phyloP scores from a whole-genome alignment of 2,329 filamentous ascomycete genomes.

The Penicillium nordicum region DNA sequence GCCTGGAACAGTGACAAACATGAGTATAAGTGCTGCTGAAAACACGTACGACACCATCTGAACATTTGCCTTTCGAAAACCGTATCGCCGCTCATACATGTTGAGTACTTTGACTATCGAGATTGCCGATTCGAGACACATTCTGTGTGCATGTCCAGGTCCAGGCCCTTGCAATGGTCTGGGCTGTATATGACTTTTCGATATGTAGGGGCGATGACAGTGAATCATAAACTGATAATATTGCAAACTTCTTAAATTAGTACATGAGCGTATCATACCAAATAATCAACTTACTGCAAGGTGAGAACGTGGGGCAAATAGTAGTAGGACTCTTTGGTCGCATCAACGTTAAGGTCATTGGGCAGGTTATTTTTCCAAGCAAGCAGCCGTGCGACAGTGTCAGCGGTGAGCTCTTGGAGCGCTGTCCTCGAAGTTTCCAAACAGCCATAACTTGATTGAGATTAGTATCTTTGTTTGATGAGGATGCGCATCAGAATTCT shows the following conservation, averaged over 20 bases:
- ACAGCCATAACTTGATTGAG: too few species aligned
- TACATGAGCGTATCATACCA: too few species aligned
- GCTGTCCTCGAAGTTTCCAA: too few species aligned
- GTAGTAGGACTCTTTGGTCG: too few species aligned
- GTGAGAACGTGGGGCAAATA: too few species aligned
- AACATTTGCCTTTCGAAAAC: background rate
- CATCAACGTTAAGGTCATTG: too few species aligned
- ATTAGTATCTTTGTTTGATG: too few species aligned
- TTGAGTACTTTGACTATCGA: background rate
- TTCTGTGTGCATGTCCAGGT: background rate
- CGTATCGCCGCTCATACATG: background rate
- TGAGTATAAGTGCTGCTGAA: background rate
- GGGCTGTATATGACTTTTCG: background rate
- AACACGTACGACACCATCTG: background rate
- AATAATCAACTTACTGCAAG: too few species aligned
- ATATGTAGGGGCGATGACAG: background rate
- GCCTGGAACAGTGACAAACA: background rate
- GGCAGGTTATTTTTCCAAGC: too few species aligned
- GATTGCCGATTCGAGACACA: background rate
- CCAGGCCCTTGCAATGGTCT: background rate
- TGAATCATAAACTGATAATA: background rate
- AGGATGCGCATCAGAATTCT: too few species aligned
- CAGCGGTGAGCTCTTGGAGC: too few species aligned
- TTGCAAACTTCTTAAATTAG: background rate
- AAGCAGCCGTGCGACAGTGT: too few species aligned